Evolutionary conservation across 305 asterid species (phyloP).

Genomic region (Fraxinus velutina): DNA sequence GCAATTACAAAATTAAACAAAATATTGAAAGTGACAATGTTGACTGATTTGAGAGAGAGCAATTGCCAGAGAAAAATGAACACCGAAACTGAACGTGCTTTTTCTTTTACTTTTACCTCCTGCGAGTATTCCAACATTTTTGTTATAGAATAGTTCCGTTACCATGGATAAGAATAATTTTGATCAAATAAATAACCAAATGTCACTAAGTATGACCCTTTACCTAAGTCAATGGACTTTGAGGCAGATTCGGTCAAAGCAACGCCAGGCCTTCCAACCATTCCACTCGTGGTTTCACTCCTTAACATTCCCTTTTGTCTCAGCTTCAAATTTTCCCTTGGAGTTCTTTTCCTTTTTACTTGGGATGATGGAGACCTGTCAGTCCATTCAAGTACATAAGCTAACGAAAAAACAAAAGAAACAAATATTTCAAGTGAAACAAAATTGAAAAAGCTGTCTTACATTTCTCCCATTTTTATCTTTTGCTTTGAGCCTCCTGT

Average conservation of each 20-base stretch:
- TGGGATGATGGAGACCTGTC: conserved; percentile 65
- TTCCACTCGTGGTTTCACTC: conserved; percentile 40
- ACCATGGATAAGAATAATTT: background rate
- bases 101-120: background rate
- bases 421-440: conserved; percentile 7
- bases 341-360: conserved; percentile 76
- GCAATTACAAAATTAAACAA: background rate
- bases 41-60: background rate
- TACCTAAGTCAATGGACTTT: conserved; percentile 53
- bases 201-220: conserved; percentile 11
- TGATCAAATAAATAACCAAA: background rate
- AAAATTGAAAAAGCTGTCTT: conserved; percentile 34
- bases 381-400: conserved; percentile 33
- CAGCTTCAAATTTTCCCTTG: conserved; percentile 55
- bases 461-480: conserved; percentile 49
- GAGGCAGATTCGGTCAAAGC: conserved; percentile 33
- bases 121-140: background rate
- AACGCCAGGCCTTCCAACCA: conserved; percentile 40
- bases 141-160: background rate
- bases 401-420: conserved; percentile 17
- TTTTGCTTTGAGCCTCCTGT: conserved; percentile 43
- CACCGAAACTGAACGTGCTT: background rate
- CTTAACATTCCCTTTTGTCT: conserved; percentile 37
- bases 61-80: background rate
- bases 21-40: background rate